These are phyloP conservation scores for Aspergillus taichungensis DNA, from an alignment of 495 filamentous ascomycete species.

Conservation along the genomic window DNA sequence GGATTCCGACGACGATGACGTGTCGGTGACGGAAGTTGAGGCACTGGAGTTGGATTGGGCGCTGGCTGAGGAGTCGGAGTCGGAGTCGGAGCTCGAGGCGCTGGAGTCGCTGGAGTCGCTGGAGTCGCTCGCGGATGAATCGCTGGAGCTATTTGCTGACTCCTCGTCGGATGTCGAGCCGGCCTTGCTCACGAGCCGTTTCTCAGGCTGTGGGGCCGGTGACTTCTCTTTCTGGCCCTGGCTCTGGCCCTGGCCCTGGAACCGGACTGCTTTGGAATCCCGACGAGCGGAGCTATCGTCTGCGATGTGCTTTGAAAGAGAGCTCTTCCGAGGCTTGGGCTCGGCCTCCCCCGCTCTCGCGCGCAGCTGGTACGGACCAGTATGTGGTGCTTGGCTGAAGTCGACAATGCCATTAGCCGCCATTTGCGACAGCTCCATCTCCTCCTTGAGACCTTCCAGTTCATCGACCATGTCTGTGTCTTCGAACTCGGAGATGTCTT, in stretches of 20 bases:
- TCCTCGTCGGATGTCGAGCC: constrained; percentile 6
- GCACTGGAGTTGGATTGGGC: background rate
- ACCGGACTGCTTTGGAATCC: constrained; percentile 28
- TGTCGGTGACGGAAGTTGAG: background rate
- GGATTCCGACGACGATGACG: constrained; percentile 12
- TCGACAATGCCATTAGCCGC: constrained; percentile 11
- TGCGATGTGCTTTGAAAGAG: background rate
- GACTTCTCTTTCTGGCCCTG: constrained; percentile 7
- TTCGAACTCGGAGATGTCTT: constrained; percentile 30
- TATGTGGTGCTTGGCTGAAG: constrained; percentile 3
- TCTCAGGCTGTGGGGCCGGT: background rate
- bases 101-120: constrained; percentile 14
- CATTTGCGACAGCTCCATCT: constrained; percentile 25
- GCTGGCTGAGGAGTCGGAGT: constrained; percentile 13
- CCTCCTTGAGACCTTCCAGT: constrained; percentile 33
- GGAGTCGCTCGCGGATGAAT: constrained; percentile 19
- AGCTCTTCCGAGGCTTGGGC: constrained; percentile 5
- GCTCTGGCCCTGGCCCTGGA: constrained; percentile 5
- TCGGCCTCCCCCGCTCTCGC: constrained; percentile 3
- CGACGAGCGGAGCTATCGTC: constrained; percentile 18
- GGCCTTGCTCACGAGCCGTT: background rate
- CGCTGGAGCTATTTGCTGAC: constrained; percentile 6
- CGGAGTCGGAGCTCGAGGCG: constrained; percentile 6
- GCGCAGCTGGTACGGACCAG: constrained; percentile 4
- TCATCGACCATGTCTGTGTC: constrained; percentile 35